phyloP scores from a whole-genome alignment of 2,329 filamentous ascomycete species.

The Phoma herbarum region DNA sequence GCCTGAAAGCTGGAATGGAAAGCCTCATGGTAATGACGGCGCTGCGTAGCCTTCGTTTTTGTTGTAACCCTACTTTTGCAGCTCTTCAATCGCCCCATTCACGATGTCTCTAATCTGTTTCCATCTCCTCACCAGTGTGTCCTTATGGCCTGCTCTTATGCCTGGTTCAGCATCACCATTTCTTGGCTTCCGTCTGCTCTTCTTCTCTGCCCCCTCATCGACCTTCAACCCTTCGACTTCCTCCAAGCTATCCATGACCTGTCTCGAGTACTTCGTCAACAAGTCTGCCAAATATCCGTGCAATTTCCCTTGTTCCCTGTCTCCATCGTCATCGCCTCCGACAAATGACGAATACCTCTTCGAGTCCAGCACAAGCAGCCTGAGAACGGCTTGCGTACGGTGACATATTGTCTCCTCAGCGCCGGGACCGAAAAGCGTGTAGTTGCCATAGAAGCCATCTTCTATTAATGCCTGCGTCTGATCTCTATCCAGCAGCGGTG shows the following conservation, averaged over 20 bases:
- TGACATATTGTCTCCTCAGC: slow-evolving; percentile 51
- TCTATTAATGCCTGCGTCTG: slow-evolving; percentile 52
- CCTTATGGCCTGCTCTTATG: slow-evolving; percentile 32
- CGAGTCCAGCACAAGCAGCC: slow-evolving; percentile 44
- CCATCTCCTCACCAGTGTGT: slow-evolving; percentile 46
- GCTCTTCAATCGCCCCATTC: slow-evolving; percentile 27
- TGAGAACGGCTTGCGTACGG: slow-evolving; percentile 57
- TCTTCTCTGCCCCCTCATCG: slow-evolving; percentile 22
- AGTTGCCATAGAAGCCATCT: slow-evolving; percentile 53
- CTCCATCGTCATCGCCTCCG: slow-evolving; percentile 44
- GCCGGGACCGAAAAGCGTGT: slow-evolving; percentile 33
- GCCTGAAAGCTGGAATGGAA: too few relatives aligned
- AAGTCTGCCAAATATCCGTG: slow-evolving; percentile 49
- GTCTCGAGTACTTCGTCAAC: slow-evolving; percentile 42
- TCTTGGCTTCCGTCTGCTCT: not conserved
- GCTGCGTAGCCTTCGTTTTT: not conserved
- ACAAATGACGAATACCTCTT: slow-evolving; percentile 45
- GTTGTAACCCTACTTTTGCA: slow-evolving; percentile 10
- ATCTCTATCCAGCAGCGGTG: slow-evolving; percentile 46
- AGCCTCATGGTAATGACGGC: too few relatives aligned
- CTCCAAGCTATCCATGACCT: slow-evolving; percentile 40
- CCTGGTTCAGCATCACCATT: not conserved
- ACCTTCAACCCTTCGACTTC: slow-evolving; percentile 39
- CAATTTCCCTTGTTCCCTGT: slow-evolving; percentile 48
- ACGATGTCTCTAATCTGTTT: slow-evolving; percentile 47